Percentiles rank a stretch among this genome's conserved stretches.
Conservation (phyloP, 345 rosid species). For the Lenwebbia sp. region DNA sequence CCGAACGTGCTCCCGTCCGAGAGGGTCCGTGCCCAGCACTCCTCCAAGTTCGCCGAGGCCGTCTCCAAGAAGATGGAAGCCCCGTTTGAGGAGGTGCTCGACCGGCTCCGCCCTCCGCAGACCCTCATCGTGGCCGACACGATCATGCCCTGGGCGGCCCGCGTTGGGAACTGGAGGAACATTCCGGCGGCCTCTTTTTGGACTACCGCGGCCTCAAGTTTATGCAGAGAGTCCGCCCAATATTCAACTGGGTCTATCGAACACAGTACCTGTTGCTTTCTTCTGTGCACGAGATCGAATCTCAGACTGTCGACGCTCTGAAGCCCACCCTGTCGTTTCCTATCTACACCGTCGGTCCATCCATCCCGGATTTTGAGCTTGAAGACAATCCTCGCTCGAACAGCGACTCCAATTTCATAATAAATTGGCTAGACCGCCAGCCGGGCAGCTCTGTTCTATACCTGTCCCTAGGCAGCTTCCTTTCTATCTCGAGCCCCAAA, state of each 20-base stretch:
- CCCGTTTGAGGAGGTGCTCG: too few species aligned
- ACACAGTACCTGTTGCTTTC: neutral
- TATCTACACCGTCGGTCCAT: constrained; percentile 29
- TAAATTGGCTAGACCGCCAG: constrained; percentile 27
- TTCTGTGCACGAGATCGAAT: neutral
- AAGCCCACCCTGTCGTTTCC: neutral
- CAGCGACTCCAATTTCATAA: neutral
- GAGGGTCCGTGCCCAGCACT: constrained; percentile 5
- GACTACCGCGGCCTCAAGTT: constrained; percentile 19
- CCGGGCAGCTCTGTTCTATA: constrained; percentile 24
- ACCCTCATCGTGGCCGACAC: constrained; percentile 24
- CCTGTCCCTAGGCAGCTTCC: constrained; percentile 33
- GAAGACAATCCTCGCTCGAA: neutral
- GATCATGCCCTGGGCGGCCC: constrained; percentile 16
- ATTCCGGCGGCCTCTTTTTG: constrained; percentile 44
- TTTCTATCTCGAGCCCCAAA: constrained; percentile 13
- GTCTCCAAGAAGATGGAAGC: constrained; percentile 17
- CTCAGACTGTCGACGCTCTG: neutral
- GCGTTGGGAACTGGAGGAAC: constrained; percentile 19
- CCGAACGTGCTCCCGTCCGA: constrained; percentile 23
- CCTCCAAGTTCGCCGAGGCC: constrained; percentile 2
- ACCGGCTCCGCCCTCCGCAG: constrained; percentile 8
- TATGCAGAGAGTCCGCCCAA: neutral
- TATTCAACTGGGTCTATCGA: neutral
- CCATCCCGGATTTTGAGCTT: constrained; percentile 23